Percentiles rank a stretch among this genome's conserved stretches.
These are phyloP conservation scores for Amanita rubescens DNA, from an alignment of 768 basidiomycete genomes.

Conservation along the genomic window DNA sequence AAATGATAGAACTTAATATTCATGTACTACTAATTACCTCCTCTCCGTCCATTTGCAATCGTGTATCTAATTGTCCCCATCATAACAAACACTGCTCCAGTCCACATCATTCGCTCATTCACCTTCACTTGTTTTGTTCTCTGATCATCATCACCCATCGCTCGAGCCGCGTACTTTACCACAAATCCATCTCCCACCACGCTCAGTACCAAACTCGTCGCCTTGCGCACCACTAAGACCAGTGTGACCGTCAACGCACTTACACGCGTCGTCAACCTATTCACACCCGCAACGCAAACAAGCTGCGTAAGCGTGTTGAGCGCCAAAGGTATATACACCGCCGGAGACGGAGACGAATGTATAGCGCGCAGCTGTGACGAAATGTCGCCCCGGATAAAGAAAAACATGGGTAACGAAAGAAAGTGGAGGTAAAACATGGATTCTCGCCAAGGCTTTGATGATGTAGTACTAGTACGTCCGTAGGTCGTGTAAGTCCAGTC, in stretches of 20 bases:
- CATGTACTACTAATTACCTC: not conserved
- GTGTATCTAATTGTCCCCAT: constrained; percentile 69
- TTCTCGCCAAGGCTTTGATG: constrained; percentile 64
- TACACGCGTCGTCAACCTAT: constrained; percentile 74
- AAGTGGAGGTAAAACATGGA: constrained; percentile 89
- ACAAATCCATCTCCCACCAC: constrained; percentile 44
- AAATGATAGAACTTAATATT: constrained; percentile 27
- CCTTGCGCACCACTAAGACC: constrained; percentile 75
- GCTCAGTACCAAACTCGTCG: constrained; percentile 68
- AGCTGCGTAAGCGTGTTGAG: constrained; percentile 81
- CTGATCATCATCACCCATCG: constrained; percentile 8
- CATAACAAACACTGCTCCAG: constrained; percentile 61
- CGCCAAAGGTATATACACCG: constrained; percentile 52
- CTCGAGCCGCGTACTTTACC: not conserved
- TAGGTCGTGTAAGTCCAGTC: constrained; percentile 66
- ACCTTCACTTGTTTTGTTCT: constrained; percentile 25
- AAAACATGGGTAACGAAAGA: constrained; percentile 72
- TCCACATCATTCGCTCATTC: constrained; percentile 51
- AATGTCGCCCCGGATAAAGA: constrained; percentile 43
- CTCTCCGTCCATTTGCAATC: constrained; percentile 16
- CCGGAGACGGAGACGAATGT: constrained; percentile 31
- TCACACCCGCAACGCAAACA: constrained; percentile 80
- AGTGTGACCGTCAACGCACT: constrained; percentile 73
- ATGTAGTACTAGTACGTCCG: constrained; percentile 15
- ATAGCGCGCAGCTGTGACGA: constrained; percentile 19